Conservation (phyloP, 2,329 filamentous ascomycete genomes). For the Gnomoniopsis smithogilvyi region DNA sequence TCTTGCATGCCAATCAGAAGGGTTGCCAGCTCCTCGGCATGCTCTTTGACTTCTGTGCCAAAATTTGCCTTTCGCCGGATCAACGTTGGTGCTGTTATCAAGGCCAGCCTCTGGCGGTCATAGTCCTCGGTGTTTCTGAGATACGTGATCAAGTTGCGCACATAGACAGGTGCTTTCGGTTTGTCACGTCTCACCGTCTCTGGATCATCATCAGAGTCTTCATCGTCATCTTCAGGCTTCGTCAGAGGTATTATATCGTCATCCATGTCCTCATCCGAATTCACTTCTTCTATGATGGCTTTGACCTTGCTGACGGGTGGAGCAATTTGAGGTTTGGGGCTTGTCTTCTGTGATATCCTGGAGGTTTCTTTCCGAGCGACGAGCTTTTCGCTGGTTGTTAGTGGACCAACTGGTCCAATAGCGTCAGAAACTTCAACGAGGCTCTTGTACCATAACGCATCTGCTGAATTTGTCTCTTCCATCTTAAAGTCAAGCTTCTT, state of each 20-base stretch:
- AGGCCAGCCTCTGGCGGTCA: conserved; percentile 76
- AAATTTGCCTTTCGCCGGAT: conserved; percentile 88
- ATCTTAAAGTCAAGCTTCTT: conserved; percentile 79
- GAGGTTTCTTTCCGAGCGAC: conserved; percentile 11
- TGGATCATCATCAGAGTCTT: conserved; percentile 92
- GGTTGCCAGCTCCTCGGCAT: conserved; percentile 76
- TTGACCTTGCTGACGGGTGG: conserved; percentile 30
- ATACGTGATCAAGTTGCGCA: conserved; percentile 77
- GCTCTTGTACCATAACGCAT: conserved; percentile 71
- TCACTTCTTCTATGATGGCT: conserved; percentile 63
- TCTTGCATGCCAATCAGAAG: conserved; percentile 79
- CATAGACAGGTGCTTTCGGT: conserved; percentile 81
- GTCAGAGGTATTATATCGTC: conserved; percentile 73
- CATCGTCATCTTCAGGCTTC: conserved; percentile 83
- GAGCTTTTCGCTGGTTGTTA: conserved; percentile 31
- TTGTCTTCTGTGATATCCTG: conserved; percentile 29
- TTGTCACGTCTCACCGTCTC: conserved; percentile 83
- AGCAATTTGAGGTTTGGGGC: conserved; percentile 24
- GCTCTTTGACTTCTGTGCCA: conserved; percentile 81
- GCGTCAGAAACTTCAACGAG: conserved; percentile 62
- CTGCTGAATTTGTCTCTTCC: conserved; percentile 70
- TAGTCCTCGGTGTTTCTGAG: conserved; percentile 80
- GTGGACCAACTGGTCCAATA: conserved; percentile 53
- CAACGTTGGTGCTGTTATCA: conserved; percentile 72
- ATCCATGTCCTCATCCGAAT: conserved; percentile 57